These are phyloP conservation scores for Scutellaria galericulata DNA, from an alignment of 257 asterid species.

Conservation along the genomic window DNA sequence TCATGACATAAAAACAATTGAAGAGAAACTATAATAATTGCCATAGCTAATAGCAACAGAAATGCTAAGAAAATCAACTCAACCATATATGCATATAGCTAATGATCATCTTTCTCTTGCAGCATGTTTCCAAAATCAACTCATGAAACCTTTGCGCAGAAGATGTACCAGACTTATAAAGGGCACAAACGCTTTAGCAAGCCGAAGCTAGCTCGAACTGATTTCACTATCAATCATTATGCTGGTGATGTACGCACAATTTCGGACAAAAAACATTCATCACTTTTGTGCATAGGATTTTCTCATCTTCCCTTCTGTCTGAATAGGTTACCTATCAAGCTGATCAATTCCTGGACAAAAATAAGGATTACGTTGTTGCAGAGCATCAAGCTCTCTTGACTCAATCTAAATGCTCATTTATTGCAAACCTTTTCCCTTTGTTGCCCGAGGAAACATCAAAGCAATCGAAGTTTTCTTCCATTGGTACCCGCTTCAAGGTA, in stretches of 20 bases:
- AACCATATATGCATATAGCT: constrained; percentile 22
- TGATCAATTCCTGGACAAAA: constrained; percentile 91
- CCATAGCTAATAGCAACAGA: background rate
- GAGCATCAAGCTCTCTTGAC: constrained; percentile 90
- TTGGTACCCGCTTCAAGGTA: constrained; percentile 95
- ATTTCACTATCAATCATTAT: constrained; percentile 86
- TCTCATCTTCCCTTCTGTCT: constrained; percentile 33
- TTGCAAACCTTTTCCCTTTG: constrained; percentile 77
- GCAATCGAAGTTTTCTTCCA: constrained; percentile 93
- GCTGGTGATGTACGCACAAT: constrained; percentile 86
- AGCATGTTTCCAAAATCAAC: constrained; percentile 99
- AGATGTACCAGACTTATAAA: constrained; percentile 95
- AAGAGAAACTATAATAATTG: background rate
- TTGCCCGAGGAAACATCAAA: constrained; percentile 81
- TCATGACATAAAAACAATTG: too few species aligned
- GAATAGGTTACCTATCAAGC: constrained; percentile 90
- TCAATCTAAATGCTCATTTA: constrained; percentile 74
- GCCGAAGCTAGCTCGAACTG: constrained; percentile 90
- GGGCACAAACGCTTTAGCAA: constrained; percentile 89
- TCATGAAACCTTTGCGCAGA: constrained; percentile 93
- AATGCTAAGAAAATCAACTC: background rate
- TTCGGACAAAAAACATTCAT: constrained; percentile 14
- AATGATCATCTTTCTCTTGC: constrained; percentile 47
- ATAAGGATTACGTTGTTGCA: constrained; percentile 92
- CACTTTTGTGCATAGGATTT: constrained; percentile 32